These are phyloP conservation scores for Wickerhamiella vanderwaltii DNA, from an alignment of 805 yeast genomes.

Conservation along the genomic window DNA sequence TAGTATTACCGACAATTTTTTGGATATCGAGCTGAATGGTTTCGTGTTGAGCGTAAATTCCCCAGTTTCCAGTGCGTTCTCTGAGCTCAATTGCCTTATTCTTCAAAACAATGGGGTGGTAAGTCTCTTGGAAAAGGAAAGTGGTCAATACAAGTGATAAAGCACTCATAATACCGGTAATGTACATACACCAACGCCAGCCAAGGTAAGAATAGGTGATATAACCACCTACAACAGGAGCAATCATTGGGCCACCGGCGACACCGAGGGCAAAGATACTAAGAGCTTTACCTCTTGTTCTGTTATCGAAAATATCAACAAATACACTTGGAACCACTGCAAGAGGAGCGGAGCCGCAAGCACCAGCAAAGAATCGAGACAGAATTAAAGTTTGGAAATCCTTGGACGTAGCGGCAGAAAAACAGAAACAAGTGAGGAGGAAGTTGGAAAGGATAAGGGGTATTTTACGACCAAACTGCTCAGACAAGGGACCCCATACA, in stretches of 20 bases:
- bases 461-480: conserved; percentile 55
- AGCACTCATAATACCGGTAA: conserved; percentile 50
- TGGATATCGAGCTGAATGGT: conserved; percentile 28
- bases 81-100: conserved; percentile 52
- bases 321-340: conserved; percentile 80
- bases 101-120: conserved; percentile 53
- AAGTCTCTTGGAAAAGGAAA: conserved; percentile 50
- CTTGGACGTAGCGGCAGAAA: conserved; percentile 65
- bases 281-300: conserved; percentile 62
- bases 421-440: conserved; percentile 47
- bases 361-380: conserved; percentile 71
- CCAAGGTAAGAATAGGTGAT: conserved; percentile 49
- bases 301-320: conserved; percentile 64
- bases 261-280: conserved; percentile 59
- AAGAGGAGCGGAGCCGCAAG: conserved; percentile 68
- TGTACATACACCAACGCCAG: conserved; percentile 76
- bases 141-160: conserved; percentile 32
- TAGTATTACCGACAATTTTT: conserved; percentile 30
- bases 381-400: conserved; percentile 59
- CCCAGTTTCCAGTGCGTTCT: conserved; percentile 67
- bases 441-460: conserved; percentile 47
- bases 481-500: conserved; percentile 79
- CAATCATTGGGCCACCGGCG: conserved; percentile 67
- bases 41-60: conserved; percentile 55
- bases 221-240: conserved; percentile 70